A percentile compares a stretch with the other conserved stretches of the same genome.
phyloP scores from a whole-genome alignment of 176 grass and related monocot genomes.

The Alopecurus myosuroides region DNA sequence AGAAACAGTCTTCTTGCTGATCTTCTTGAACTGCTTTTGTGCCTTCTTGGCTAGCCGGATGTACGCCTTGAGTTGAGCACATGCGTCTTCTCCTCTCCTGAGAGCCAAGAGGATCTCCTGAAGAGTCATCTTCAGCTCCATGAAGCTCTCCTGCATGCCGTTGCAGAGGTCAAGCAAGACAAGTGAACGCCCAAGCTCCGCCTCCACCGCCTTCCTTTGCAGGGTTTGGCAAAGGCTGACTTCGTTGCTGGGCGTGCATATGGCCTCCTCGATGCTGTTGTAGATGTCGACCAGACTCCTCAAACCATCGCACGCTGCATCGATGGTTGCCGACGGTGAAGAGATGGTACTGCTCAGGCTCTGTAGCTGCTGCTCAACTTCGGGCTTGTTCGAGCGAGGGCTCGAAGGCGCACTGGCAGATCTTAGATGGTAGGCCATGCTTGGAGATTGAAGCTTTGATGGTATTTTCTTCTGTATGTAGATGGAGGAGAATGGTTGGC shows the following conservation, averaged over 20 bases:
- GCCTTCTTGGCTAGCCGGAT: slow-evolving; percentile 19
- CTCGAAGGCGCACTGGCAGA: slow-evolving; percentile 44
- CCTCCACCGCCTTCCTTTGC: slow-evolving; percentile 44
- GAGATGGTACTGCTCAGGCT: slow-evolving; percentile 10
- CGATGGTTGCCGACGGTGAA: slow-evolving; percentile 10
- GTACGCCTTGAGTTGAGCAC: slow-evolving; percentile 18
- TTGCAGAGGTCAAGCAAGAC: slow-evolving; percentile 42
- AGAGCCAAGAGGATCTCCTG: slow-evolving; percentile 17
- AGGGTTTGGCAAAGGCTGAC: slow-evolving; percentile 7
- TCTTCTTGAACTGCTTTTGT: slow-evolving; percentile 36
- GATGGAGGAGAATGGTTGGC: neutral
- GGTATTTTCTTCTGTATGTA: neutral
- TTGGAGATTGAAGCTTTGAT: slow-evolving; percentile 1
- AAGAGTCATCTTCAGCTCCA: slow-evolving; percentile 29
- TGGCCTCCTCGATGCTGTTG: slow-evolving; percentile 10
- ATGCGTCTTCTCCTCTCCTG: slow-evolving; percentile 25
- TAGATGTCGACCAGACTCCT: slow-evolving; percentile 38
- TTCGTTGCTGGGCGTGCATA: slow-evolving; percentile 40
- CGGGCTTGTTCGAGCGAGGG: slow-evolving; percentile 13
- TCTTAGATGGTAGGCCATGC: slow-evolving; percentile 46
- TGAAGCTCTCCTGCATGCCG: slow-evolving; percentile 28
- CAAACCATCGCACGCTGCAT: slow-evolving; percentile 15
- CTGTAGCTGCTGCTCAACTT: slow-evolving; percentile 27
- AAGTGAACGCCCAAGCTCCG: slow-evolving; percentile 39
- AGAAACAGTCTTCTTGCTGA: slow-evolving; percentile 17